Conservation (phyloP, 208 protist genomes). For the Naegleria gruberi region DNA sequence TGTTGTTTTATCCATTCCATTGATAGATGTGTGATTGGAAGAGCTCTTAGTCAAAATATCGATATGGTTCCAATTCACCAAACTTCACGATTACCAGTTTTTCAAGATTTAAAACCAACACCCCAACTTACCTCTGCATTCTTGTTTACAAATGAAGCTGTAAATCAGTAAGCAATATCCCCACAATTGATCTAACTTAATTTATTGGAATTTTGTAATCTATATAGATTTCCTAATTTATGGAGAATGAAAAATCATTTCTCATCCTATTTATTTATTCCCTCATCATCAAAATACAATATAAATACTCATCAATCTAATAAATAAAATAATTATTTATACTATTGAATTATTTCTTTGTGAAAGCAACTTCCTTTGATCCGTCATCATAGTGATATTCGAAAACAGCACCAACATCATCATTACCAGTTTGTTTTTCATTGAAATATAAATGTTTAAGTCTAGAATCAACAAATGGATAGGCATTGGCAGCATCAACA, state of each 20-base stretch:
- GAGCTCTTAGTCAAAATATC: conserved; percentile 19
- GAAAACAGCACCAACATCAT: neutral
- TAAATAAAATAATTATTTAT: neutral
- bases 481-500: neutral
- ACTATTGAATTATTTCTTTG: neutral
- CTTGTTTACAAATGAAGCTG: neutral
- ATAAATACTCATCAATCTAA: too few relatives aligned
- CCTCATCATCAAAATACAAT: too few relatives aligned
- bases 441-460: neutral
- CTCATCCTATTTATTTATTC: neutral
- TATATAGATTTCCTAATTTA: neutral
- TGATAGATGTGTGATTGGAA: neutral
- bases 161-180: neutral
- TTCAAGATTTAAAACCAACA: neutral
- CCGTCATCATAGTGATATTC: neutral
- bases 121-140: neutral
- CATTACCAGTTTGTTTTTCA: neutral
- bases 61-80: neutral
- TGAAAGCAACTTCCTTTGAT: neutral
- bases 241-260: neutral
- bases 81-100: neutral
- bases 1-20: conserved; percentile 12
- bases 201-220: neutral
- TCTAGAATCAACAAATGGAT: neutral
- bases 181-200: neutral